Base-by-base conservation (phyloP, 805 yeast species). In the Pichia thaimueangensis region DNA sequence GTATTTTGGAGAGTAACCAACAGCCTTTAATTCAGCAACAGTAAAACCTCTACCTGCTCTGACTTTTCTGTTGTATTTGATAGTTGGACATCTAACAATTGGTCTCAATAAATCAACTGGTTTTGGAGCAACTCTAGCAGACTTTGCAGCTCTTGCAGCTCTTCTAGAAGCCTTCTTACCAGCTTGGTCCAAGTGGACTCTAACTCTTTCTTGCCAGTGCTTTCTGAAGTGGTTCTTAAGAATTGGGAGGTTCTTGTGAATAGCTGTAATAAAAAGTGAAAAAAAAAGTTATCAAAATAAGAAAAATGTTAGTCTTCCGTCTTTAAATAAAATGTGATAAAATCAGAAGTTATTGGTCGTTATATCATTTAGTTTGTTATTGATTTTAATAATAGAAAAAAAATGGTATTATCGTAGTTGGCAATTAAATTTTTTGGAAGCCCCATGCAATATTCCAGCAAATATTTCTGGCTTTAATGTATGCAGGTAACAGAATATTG, bases 171-270 rank as follows among this genome's bases (percentile, higher is more conserved):
- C 88, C 83, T 93, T 93, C 83, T 91, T 88, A 73, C 98, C 98
- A 68, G 98, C 96, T 81, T 93, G 98, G 91, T 93, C 97, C 70
- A 93, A 85, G 88, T 94, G 98, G 66, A 87, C 96, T 73, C 80
- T 86, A 81, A 93, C 99, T 70, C 97, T 86, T 76, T 87, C 95
- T 79, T 93, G 97, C 98, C 98, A 93, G 95, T 91, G 91, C 86
- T 91, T 91, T 82, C 97, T 85, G 95, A 91, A 91, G 81, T 93
- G 98, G 84, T 91, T 91, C 84, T 86, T 87, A 82, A 86, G 85
- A 78, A 91, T 78, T 80, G 97, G 96, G 79, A 88, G 82, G 80
- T 91, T 91, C 89, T 93, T 91, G 64, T 93, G 75, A 82, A 93
- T 88, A 75, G 97, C 98, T 89, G 73, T 68, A 56, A 20, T 37